Percentiles rank a stretch among this genome's conserved stretches.
These are phyloP conservation scores for Halteria grandinella DNA, from an alignment of 73 alveolate species.

Conservation along the genomic window DNA sequence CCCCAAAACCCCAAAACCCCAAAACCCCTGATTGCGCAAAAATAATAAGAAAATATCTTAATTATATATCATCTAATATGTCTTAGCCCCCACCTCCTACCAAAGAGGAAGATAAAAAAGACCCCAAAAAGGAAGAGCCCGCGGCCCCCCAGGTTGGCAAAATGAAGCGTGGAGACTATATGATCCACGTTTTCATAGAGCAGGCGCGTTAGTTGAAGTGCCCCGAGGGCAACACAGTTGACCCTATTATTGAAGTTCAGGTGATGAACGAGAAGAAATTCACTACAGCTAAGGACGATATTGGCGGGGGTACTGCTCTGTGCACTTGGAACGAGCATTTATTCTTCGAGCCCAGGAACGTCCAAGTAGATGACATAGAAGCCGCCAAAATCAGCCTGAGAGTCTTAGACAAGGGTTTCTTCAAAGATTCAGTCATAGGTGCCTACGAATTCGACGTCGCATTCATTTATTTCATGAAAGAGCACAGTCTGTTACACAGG, in stretches of 20 bases:
- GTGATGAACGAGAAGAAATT: constrained; percentile 65
- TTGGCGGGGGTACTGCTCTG: constrained; percentile 66
- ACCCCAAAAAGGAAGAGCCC: constrained; percentile 32
- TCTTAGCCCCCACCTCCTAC: too few relatives aligned
- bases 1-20: too few relatives aligned
- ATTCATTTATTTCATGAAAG: constrained; percentile 81
- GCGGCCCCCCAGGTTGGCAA: constrained; percentile 37
- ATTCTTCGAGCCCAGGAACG: constrained; percentile 76
- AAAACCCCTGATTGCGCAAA: too few relatives aligned
- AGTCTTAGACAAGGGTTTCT: constrained; percentile 75
- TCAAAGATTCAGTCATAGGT: constrained; percentile 86
- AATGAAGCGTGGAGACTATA: constrained; percentile 77
- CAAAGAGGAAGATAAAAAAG: background rate
- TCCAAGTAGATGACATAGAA: constrained; percentile 56
- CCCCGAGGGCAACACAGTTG: constrained; percentile 71
- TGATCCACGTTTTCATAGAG: constrained; percentile 77
- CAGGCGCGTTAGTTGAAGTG: constrained; percentile 70
- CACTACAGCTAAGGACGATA: constrained; percentile 78
- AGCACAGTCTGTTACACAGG: constrained; percentile 87
- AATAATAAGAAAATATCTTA: too few relatives aligned
- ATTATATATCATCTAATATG: too few relatives aligned
- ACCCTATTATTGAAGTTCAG: constrained; percentile 76
- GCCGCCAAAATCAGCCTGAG: constrained; percentile 63
- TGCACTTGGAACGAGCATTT: constrained; percentile 83
- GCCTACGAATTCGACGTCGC: constrained; percentile 89